Conservation (phyloP, 768 basidiomycete genomes). For the Lepiota brunneoincarnata region DNA sequence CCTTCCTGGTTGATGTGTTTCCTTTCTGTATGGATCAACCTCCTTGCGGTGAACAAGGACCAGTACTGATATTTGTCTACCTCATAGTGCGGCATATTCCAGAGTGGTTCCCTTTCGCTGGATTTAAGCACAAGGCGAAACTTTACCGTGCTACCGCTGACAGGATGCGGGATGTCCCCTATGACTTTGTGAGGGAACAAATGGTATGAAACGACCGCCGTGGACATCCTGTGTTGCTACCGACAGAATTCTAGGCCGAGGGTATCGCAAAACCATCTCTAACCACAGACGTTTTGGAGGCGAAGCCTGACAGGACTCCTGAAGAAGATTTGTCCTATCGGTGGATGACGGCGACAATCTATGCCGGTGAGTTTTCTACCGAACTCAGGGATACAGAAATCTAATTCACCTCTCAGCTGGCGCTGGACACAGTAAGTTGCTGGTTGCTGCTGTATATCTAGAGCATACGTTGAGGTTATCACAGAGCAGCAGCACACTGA, state of each 20-base stretch:
- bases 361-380: conserved; percentile 2
- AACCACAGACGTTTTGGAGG: conserved; percentile 9
- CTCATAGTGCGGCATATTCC: conserved; percentile 22
- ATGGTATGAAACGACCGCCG: neutral
- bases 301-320: conserved; percentile 6
- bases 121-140: conserved; percentile 25
- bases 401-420: neutral
- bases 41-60: neutral
- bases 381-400: neutral
- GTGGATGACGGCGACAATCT: conserved; percentile 12
- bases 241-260: neutral
- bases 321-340: conserved; percentile 11
- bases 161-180: conserved; percentile 10
- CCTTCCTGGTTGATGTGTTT: conserved; percentile 14
- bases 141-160: conserved; percentile 13
- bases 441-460: neutral
- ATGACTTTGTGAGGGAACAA: conserved; percentile 7
- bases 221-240: neutral
- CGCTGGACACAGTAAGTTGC: conserved; percentile 3
- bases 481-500: conserved; percentile 4
- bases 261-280: conserved; percentile 10
- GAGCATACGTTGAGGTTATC: neutral
- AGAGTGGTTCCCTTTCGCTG: conserved; percentile 30
- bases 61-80: neutral
- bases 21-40: conserved; percentile 5